Evolutionary conservation across 495 filamentous ascomycete species (phyloP).

Genomic region (Hypoxylon subgilvum): DNA sequence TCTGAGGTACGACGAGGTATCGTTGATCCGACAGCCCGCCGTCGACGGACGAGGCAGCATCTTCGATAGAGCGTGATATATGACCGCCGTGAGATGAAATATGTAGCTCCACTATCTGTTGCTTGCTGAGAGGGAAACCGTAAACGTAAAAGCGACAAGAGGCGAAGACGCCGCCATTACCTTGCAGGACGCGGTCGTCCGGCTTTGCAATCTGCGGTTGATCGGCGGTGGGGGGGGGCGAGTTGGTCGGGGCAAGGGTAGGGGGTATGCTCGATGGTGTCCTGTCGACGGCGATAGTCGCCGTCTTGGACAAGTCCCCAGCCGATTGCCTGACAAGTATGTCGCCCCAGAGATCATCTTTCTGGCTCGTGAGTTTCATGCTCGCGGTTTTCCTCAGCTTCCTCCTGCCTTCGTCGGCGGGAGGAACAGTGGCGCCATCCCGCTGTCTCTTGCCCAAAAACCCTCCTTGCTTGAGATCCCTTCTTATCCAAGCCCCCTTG

Average conservation of each 20-base stretch:
- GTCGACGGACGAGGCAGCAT: slow-evolving; percentile 44
- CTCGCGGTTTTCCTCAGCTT: slow-evolving; percentile 84
- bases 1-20: slow-evolving; percentile 60
- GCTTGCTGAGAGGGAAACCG: slow-evolving; percentile 61
- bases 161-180: slow-evolving; percentile 54
- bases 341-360: slow-evolving; percentile 83
- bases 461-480: slow-evolving; percentile 46
- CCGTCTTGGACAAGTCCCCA: slow-evolving; percentile 21
- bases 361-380: slow-evolving; percentile 77
- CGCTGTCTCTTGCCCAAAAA: slow-evolving; percentile 48
- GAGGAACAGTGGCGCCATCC: slow-evolving; percentile 30
- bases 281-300: not conserved
- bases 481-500: slow-evolving; percentile 75
- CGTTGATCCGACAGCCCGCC: slow-evolving; percentile 35
- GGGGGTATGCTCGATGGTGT: slow-evolving; percentile 17
- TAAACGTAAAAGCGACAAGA: slow-evolving; percentile 66
- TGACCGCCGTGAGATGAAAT: slow-evolving; percentile 54
- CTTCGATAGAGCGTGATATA: slow-evolving; percentile 51
- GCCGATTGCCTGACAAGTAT: slow-evolving; percentile 65
- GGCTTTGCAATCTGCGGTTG: slow-evolving; percentile 18
- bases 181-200: slow-evolving; percentile 7
- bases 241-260: not conserved
- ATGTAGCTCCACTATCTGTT: slow-evolving; percentile 51
- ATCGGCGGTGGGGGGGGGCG: not conserved
- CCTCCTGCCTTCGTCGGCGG: slow-evolving; percentile 55